phyloP scores from a whole-genome alignment of 139 green algal species.

The Astrephomene gubernaculifera region DNA sequence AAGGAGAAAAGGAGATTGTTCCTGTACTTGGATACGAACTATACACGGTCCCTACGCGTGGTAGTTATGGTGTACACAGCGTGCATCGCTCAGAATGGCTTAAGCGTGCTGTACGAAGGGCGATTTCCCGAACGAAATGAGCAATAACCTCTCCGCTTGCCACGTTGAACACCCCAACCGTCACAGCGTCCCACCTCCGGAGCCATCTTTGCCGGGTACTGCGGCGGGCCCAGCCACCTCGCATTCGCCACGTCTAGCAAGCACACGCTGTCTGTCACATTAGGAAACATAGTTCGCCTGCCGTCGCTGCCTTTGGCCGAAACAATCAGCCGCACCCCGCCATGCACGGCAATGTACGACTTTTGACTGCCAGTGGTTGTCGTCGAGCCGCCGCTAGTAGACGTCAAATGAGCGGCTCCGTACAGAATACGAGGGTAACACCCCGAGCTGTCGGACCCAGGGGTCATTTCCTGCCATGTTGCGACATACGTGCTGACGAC shows the following conservation, averaged over 20 bases:
- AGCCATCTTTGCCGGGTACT: not conserved
- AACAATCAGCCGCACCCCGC: not conserved
- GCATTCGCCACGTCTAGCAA: not conserved
- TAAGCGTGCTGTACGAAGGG: not conserved
- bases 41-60: not conserved
- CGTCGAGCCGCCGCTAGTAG: not conserved
- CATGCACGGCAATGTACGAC: conserved; percentile 6
- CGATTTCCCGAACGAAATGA: not conserved
- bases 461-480: conserved; percentile 3
- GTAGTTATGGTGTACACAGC: no score
- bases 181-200: conserved; percentile 1
- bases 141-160: not conserved
- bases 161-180: not conserved
- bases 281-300: not conserved
- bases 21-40: not conserved
- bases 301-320: not conserved
- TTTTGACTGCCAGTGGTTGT: not conserved
- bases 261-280: not conserved
- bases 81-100: not conserved
- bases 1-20: not conserved
- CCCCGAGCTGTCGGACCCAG: not conserved
- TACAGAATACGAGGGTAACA: conserved; percentile 28
- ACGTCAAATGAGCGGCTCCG: not conserved
- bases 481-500: not conserved
- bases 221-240: not conserved